Evolutionary conservation across 2,329 filamentous ascomycete species (phyloP).

Genomic region (Alternaria postmessia): DNA sequence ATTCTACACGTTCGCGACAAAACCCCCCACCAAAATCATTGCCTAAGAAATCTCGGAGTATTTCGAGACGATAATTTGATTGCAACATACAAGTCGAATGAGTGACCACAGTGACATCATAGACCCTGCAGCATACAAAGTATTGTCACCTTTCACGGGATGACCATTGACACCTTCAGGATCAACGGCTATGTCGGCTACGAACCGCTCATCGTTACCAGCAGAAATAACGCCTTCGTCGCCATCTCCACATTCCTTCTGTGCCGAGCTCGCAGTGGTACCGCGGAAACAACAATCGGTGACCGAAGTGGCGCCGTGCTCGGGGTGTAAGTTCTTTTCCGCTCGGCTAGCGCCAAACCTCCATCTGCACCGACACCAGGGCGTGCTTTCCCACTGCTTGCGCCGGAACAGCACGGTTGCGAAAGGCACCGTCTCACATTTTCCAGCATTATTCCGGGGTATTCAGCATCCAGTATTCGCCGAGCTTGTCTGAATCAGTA

Average conservation of each 20-base stretch:
- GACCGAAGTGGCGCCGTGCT: constrained; percentile 9
- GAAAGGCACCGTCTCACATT: background rate
- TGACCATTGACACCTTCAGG: background rate
- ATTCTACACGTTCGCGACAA: background rate
- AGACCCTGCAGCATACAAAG: background rate
- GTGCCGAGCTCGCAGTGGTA: background rate
- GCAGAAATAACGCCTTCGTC: background rate
- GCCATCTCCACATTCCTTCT: background rate
- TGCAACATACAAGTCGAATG: background rate
- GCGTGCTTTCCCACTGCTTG: constrained; percentile 5
- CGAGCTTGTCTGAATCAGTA: background rate
- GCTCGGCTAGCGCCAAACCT: constrained; percentile 5
- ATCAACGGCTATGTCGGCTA: background rate
- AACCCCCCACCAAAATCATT: background rate
- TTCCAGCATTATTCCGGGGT: constrained; percentile 9
- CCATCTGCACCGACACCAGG: background rate
- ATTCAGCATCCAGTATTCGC: background rate
- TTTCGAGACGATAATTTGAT: background rate
- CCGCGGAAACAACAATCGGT: background rate
- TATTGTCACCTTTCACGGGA: background rate
- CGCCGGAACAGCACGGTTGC: constrained; percentile 15
- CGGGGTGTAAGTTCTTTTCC: constrained; percentile 18
- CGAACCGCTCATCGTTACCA: constrained; percentile 1
- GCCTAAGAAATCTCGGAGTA: background rate
- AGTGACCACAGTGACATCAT: background rate